Evolutionary conservation across 768 basidiomycete genomes (phyloP), one percentile per base, ranked within the genome.

Genomic region (Aureoboletus auriporus): DNA sequence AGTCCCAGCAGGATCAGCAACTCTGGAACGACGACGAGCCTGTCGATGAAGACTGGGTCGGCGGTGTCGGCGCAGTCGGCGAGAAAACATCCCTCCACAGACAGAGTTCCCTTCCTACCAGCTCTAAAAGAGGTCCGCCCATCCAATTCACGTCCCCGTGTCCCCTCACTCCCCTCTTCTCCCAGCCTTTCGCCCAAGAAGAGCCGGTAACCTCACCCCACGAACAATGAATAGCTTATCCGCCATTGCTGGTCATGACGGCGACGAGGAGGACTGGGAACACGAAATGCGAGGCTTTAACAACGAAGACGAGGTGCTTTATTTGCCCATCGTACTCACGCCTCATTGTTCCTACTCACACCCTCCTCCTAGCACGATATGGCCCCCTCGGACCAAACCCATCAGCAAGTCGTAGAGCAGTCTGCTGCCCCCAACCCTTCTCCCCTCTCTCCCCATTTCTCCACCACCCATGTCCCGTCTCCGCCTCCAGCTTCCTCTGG

Each of bases 231-330:
- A 90, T 60, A 91, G 87, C 65, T 79, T 93, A 45, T 79, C 86
- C 31, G 86, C 86, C 46, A 92, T 93, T 67, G 82, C 86, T 44
- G 89, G 88, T 36, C 85, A 89, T 59, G 89, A 93, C 57, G 88
- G 84, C 56, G 89, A 90, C 51, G 89, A 93, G 63, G 89, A 91
- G 54, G 86, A 89, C 47, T 93, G 90, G 90, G 86, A 89, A 64
- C 71, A 75, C 37, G 80, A 82, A 35, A 75, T 84, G 66, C 68
- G 74, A 16, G 77, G 75, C 67, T 69, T 78, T 63, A 69, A 72
- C 11, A 72, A 80, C 50, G 84, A 83, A 44, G 86, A 87, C 29
- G 86, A 88, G 69, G 89, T 87, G 52, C 55, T 23, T 70, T 61
- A 20, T 20, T 49, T 29, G 36, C 41, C 13, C 46, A 48, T 27